These are phyloP conservation scores for Emericellopsis terricola DNA, from an alignment of 495 filamentous ascomycete genomes.

Conservation along the genomic window DNA sequence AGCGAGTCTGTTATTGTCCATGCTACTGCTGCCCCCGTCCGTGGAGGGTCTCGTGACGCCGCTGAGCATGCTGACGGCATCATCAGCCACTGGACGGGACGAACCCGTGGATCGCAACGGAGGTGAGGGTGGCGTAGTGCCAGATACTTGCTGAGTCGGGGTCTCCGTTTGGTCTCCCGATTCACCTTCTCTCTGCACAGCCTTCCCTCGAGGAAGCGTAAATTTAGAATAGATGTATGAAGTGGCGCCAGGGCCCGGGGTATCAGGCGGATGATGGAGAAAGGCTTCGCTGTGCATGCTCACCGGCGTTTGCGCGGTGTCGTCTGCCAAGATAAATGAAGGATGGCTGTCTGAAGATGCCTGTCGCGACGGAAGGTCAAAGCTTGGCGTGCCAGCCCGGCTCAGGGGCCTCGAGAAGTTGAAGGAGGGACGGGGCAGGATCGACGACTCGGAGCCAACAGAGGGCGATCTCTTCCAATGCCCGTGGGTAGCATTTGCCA, in stretches of 20 bases:
- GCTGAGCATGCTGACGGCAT: conserved; percentile 14
- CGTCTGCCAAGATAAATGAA: conserved; percentile 39
- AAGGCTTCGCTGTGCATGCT: conserved; percentile 45
- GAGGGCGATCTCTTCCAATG: conserved; percentile 58
- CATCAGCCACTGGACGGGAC: conserved; percentile 17
- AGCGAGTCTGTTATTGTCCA: conserved; percentile 15
- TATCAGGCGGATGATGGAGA: conserved; percentile 21
- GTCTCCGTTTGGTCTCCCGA: conserved; percentile 1
- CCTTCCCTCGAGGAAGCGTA: conserved; percentile 62
- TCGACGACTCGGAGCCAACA: conserved; percentile 54
- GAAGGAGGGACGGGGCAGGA: conserved; percentile 53
- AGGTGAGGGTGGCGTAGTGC: conserved; percentile 35
- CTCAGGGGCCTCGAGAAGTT: conserved; percentile 91
- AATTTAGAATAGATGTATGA: conserved; percentile 78
- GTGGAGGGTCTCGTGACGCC: conserved; percentile 18
- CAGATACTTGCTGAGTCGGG: conserved; percentile 34
- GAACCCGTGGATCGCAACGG: conserved; percentile 31
- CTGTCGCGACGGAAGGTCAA: conserved; percentile 38
- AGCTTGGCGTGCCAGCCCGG: conserved; percentile 47
- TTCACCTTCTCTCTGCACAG: conserved; percentile 32
- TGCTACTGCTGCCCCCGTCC: conserved; percentile 21
- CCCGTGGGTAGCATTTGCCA: conserved; percentile 31
- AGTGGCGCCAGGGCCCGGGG: conserved; percentile 30
- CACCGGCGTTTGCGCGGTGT: conserved; percentile 41
- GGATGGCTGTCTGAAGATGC: conserved; percentile 43